These are phyloP conservation scores for Scorias spongiosa DNA, from an alignment of 2,329 filamentous ascomycete species.

Conservation along the genomic window DNA sequence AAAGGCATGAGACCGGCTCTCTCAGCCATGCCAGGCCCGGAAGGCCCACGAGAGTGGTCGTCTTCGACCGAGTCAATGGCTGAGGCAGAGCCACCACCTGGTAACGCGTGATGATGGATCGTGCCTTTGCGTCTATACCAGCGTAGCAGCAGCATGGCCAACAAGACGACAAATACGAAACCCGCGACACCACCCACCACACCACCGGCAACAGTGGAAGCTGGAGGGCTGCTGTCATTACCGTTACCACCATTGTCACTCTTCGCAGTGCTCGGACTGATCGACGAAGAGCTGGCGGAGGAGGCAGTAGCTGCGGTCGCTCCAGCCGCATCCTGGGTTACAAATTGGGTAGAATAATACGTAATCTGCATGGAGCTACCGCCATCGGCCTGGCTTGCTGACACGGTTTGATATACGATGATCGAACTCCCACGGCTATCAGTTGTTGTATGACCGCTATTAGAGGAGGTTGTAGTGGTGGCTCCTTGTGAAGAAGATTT, in stretches of 20 bases:
- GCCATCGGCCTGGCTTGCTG: background rate
- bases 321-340: background rate
- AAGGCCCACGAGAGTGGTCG: slow-evolving; percentile 5
- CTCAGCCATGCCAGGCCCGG: slow-evolving; percentile 24
- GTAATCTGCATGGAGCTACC: background rate
- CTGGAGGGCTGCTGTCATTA: slow-evolving; percentile 23
- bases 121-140: slow-evolving; percentile 30
- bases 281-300: slow-evolving; percentile 2
- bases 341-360: background rate
- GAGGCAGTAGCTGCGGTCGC: slow-evolving; percentile 1
- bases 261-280: slow-evolving; percentile 2
- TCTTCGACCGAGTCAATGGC: slow-evolving; percentile 1
- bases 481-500: background rate
- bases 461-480: background rate
- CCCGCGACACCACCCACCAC: slow-evolving; percentile 49
- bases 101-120: slow-evolving; percentile 14
- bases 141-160: slow-evolving; percentile 37
- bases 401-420: background rate
- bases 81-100: slow-evolving; percentile 6
- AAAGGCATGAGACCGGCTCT: slow-evolving; percentile 23
- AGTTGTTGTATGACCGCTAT: background rate
- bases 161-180: slow-evolving; percentile 33
- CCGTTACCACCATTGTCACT: slow-evolving; percentile 1
- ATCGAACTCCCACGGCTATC: background rate
- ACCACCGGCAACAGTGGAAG: slow-evolving; percentile 43